Base-by-base conservation (phyloP, 169 alveolate genomes). In the Nephromyces sp. region DNA sequence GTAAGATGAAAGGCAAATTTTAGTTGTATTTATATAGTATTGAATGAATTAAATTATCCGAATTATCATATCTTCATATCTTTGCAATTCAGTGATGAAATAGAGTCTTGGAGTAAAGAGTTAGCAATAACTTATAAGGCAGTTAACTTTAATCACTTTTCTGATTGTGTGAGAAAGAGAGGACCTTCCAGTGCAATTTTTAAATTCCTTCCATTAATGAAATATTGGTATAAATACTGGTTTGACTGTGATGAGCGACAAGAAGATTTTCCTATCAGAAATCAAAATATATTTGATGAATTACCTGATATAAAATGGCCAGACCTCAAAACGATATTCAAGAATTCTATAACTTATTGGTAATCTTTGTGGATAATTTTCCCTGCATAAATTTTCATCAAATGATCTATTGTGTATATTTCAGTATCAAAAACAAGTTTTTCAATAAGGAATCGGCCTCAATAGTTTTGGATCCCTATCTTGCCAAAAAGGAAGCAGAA, bases 361-460 rank as follows among this genome's bases (percentile, higher is more conserved):
- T 43, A 43, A 15, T 15, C n/a, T 15, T 15, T 15, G n/a, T 43
- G 57, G 25, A 43, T 43, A 43, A 15, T 43, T 43, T 43, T 43
- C n/a, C n/a, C n/a, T n/a, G n/a, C n/a, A n/a, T n/a, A n/a, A n/a
- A n/a, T n/a, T n/a, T n/a, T n/a, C n/a, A n/a, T n/a, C n/a, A n/a
- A n/a, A n/a, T n/a, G n/a, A n/a, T n/a, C 66, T 57, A 65, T 25
- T 52, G 30, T 25, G 53, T 57, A n/a, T 5, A 24, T 27, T 22
- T 33, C 74, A 76, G 82, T 35, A 78, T 74, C 24, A 79, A 72
- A 30, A 66, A 68, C 52, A 84, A 81, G 6, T 82, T 74, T 62
- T 82, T 82, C 81, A 82, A 84, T 34, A 61, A 72, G 29, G 74
- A 82, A 32, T 78, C 87, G 8, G 61, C 31, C 51, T 71, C 87